Percentiles rank a stretch among this genome's conserved stretches.
phyloP scores from a whole-genome alignment of 495 filamentous ascomycete genomes.

The Penicillium alfredii region DNA sequence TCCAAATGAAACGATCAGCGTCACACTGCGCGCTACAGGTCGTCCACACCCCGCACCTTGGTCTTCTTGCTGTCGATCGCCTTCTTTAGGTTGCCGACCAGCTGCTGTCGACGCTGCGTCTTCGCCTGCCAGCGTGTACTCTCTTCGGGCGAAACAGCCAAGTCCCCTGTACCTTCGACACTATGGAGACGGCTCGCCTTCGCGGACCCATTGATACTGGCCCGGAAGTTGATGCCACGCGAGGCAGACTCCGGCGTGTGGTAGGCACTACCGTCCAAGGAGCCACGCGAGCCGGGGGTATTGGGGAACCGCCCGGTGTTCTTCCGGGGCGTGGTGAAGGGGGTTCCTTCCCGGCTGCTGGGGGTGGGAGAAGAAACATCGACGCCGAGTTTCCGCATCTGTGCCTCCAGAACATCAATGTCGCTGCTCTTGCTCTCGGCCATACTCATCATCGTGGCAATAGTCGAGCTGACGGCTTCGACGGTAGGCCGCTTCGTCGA shows the following conservation, averaged over 20 bases:
- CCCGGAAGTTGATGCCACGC: slow-evolving; percentile 34
- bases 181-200: slow-evolving; percentile 41
- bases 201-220: slow-evolving; percentile 43
- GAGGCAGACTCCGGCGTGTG: slow-evolving; percentile 51
- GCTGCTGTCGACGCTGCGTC: slow-evolving; percentile 45
- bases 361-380: slow-evolving; percentile 40
- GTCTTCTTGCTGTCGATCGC: slow-evolving; percentile 34
- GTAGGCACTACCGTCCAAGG: slow-evolving; percentile 42
- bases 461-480: slow-evolving; percentile 85
- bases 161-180: slow-evolving; percentile 27
- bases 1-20: slow-evolving; percentile 1
- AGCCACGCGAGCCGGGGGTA: slow-evolving; percentile 37
- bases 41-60: slow-evolving; percentile 34
- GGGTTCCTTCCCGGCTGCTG: slow-evolving; percentile 51
- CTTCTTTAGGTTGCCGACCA: slow-evolving; percentile 41
- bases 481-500: slow-evolving; percentile 63
- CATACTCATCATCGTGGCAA: slow-evolving; percentile 88
- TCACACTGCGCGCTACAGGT: slow-evolving; percentile 15
- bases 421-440: slow-evolving; percentile 80
- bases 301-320: slow-evolving; percentile 28
- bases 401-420: slow-evolving; percentile 79
- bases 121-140: slow-evolving; percentile 53
- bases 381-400: slow-evolving; percentile 68
- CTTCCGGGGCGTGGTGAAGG: slow-evolving; percentile 55
- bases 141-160: slow-evolving; percentile 46